Evolutionary conservation across 2,329 filamentous ascomycete species (phyloP).

Genomic region (Fusarium tjaetaba): DNA sequence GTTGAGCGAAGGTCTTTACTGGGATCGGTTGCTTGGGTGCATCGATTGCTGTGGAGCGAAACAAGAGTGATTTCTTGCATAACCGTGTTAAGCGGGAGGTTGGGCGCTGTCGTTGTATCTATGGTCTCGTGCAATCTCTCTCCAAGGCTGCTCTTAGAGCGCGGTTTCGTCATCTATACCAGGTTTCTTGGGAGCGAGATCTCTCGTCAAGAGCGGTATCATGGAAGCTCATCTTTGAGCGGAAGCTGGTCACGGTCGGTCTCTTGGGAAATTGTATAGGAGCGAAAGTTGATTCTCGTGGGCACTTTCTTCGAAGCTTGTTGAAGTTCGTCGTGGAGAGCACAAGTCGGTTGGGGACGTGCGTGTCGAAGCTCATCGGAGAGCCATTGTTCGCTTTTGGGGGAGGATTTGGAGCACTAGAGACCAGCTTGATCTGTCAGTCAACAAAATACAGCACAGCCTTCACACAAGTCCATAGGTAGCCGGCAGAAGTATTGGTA

Average conservation of each 20-base stretch:
- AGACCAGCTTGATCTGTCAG: neutral
- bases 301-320: neutral
- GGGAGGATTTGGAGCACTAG: neutral
- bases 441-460: accelerated
- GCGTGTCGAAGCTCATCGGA: neutral
- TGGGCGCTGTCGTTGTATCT: accelerated
- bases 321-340: neutral
- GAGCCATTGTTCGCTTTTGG: neutral
- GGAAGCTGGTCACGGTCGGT: neutral
- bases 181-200: neutral
- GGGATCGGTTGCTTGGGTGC: neutral
- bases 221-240: neutral
- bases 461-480: accelerated
- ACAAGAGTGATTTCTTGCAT: accelerated
- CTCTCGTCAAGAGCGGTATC: neutral
- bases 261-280: accelerated
- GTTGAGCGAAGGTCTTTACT: neutral
- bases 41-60: neutral
- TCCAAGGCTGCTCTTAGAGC: neutral
- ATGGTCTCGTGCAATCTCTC: neutral
- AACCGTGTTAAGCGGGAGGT: accelerated
- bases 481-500: neutral
- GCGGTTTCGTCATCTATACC: neutral
- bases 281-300: neutral
- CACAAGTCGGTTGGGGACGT: neutral